Percentiles rank a stretch among this genome's conserved stretches.
Evolutionary conservation across 129 eudicot genomes (phyloP).

Genomic region (Flaveria ramosissima): DNA sequence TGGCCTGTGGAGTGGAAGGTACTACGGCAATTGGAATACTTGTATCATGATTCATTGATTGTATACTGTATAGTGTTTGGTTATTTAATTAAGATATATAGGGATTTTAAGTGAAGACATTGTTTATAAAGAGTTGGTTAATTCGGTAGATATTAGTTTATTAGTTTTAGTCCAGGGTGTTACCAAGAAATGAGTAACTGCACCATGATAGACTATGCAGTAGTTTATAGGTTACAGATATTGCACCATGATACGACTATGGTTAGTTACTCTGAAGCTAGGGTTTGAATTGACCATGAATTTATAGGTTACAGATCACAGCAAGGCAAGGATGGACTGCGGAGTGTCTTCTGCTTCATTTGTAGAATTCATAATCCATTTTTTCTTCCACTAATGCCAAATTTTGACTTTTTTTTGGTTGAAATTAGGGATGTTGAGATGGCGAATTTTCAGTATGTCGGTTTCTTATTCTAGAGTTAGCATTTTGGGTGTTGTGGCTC

Average conservation of each 20-base stretch:
- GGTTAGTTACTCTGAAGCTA: slow-evolving; percentile 10
- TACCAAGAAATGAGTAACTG: too few relatives aligned
- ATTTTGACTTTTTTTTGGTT: not conserved
- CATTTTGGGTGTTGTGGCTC: not conserved
- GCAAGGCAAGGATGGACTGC: too few relatives aligned
- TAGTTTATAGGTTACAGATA: not conserved
- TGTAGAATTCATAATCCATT: not conserved
- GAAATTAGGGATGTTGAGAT: not conserved
- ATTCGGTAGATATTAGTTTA: not conserved
- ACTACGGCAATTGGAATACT: not conserved
- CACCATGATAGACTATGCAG: too few relatives aligned
- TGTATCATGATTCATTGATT: slow-evolving; percentile 8
- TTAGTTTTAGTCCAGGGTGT: not conserved
- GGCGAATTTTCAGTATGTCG: not conserved
- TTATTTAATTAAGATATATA: not conserved
- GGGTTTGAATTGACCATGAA: slow-evolving; percentile 8
- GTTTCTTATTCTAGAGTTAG: slow-evolving; percentile 16
- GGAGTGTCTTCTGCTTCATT: slow-evolving; percentile 7
- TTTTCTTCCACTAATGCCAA: not conserved
- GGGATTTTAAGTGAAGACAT: slow-evolving; percentile 29
- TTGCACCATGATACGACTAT: slow-evolving; percentile 4
- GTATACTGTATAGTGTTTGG: not conserved
- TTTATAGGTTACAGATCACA: not conserved
- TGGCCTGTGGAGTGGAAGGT: too few relatives aligned
- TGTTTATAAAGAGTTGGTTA: not conserved